Conservation (phyloP, 805 yeast species). For the Kluyveromyces aestuarii region DNA sequence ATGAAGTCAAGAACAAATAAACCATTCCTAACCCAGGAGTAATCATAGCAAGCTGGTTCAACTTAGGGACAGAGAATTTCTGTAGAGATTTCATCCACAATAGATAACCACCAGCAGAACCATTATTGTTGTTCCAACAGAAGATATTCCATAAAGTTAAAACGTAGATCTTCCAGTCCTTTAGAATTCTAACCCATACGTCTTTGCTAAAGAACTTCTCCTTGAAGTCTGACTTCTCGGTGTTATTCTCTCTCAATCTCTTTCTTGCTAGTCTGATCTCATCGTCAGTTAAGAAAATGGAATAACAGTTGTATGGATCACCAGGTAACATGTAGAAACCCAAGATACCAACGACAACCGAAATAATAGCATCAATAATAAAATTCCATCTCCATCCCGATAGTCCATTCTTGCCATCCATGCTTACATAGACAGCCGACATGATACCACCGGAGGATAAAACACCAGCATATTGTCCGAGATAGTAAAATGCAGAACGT, state of each 20-base stretch:
- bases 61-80: slow-evolving; percentile 32
- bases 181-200: slow-evolving; percentile 44
- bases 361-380: slow-evolving; percentile 53
- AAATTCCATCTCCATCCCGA: slow-evolving; percentile 71
- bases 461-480: slow-evolving; percentile 55
- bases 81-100: slow-evolving; percentile 50
- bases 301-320: slow-evolving; percentile 49
- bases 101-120: slow-evolving; percentile 42
- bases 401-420: slow-evolving; percentile 44
- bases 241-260: slow-evolving; percentile 31
- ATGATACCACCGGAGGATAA: slow-evolving; percentile 56
- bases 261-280: slow-evolving; percentile 45
- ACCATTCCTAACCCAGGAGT: slow-evolving; percentile 49
- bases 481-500: slow-evolving; percentile 52
- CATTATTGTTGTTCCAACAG: slow-evolving; percentile 50
- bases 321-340: slow-evolving; percentile 56
- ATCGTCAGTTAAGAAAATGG: slow-evolving; percentile 44
- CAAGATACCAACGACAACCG: slow-evolving; percentile 46
- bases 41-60: slow-evolving; percentile 42
- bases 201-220: slow-evolving; percentile 32
- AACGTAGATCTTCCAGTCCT: slow-evolving; percentile 51
- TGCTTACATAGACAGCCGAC: slow-evolving; percentile 39
- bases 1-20: slow-evolving; percentile 19
- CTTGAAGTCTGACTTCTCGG: slow-evolving; percentile 21
- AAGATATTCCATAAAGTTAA: slow-evolving; percentile 44